phyloP scores from a whole-genome alignment of 106 monocot genomes.

The Apostasia shenzhenica region DNA sequence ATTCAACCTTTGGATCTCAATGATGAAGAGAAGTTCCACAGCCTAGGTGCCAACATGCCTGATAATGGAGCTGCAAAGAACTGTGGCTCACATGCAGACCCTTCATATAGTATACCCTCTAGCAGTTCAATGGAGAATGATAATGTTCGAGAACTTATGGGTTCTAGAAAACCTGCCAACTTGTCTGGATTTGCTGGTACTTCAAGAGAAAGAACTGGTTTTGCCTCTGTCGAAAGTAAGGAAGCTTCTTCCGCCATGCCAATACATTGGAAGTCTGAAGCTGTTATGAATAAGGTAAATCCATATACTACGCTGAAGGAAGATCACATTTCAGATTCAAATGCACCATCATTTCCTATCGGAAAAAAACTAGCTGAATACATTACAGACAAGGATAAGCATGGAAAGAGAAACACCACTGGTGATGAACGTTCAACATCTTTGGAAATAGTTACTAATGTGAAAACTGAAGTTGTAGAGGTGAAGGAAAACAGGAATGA shows the following conservation, averaged over 20 bases:
- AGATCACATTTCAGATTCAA: not conserved
- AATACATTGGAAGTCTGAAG: not conserved
- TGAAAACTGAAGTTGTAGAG: not conserved
- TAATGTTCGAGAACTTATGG: not conserved
- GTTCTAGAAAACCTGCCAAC: slow-evolving; percentile 1
- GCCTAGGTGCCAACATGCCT: not conserved
- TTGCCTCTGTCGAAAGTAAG: not conserved
- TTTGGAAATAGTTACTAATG: not conserved
- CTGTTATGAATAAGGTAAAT: not conserved
- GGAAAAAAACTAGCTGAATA: not conserved
- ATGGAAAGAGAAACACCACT: not conserved
- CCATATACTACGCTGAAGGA: not conserved
- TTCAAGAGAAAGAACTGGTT: not conserved
- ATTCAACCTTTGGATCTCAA: not conserved
- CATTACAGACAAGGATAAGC: not conserved
- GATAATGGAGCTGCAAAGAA: not conserved
- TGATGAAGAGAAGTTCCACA: not conserved
- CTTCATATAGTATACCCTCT: not conserved
- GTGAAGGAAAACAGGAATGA: not conserved
- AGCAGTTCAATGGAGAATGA: not conserved
- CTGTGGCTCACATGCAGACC: not conserved
- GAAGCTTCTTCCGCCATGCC: slow-evolving; percentile 1
- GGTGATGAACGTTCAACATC: not conserved
- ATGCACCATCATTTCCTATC: not conserved
- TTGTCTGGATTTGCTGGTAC: not conserved